A percentile compares a stretch with the other conserved stretches of the same genome.
Evolutionary conservation across 106 monocot species (phyloP).

Genomic region (Phalaenopsis equestris): DNA sequence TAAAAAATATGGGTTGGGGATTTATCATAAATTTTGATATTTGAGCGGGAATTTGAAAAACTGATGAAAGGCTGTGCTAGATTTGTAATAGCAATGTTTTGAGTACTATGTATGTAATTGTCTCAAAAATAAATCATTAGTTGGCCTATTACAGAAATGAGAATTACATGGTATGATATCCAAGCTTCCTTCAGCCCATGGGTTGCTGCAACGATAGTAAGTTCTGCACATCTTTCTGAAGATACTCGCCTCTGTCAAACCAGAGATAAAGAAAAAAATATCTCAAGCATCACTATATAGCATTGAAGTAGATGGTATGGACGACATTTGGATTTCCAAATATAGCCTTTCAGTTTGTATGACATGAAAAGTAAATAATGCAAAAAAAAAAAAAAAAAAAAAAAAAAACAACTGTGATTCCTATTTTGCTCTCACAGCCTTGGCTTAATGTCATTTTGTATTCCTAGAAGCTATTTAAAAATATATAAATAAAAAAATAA

Average conservation of each 20-base stretch:
- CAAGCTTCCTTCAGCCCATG: constrained; percentile 96
- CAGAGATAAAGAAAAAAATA: too few species aligned
- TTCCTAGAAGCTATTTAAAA: neutral
- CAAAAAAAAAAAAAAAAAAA: neutral
- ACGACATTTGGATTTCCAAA: neutral
- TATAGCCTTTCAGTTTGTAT: neutral
- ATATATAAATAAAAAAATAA: too few species aligned
- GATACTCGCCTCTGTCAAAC: constrained; percentile 42
- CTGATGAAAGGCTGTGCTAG: too few species aligned
- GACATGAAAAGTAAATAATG: neutral
- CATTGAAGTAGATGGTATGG: neutral
- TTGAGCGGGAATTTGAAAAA: too few species aligned
- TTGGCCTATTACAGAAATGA: neutral
- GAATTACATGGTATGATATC: constrained; percentile 88
- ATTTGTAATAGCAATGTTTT: too few species aligned
- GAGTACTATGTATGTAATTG: too few species aligned
- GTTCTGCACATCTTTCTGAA: constrained; percentile 77
- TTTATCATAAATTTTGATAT: too few species aligned
- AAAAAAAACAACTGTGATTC: neutral
- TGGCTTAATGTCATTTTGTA: neutral
- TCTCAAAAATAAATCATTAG: neutral
- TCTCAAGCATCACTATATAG: neutral
- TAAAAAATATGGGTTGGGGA: too few species aligned
- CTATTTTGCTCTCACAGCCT: neutral
- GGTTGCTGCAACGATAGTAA: constrained; percentile 79